Percentiles rank a stretch among this genome's conserved stretches.
phyloP scores from a whole-genome alignment of 2,329 filamentous ascomycete genomes.

The Decorospora gaudefroyi region DNA sequence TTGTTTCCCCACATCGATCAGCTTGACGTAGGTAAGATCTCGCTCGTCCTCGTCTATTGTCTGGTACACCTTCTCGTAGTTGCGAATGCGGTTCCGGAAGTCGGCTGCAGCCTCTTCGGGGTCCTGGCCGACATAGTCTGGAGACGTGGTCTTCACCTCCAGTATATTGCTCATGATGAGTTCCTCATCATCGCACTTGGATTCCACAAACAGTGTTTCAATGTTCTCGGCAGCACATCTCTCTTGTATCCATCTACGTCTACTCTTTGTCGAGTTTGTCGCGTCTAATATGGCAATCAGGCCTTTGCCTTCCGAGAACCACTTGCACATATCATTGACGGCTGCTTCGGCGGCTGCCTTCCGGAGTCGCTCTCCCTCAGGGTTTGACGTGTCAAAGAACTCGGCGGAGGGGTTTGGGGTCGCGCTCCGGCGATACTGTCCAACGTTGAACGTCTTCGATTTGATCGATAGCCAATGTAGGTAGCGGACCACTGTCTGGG shows the following conservation, averaged over 20 bases:
- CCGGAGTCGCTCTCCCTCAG: slow-evolving; percentile 86
- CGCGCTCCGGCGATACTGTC: slow-evolving; percentile 86
- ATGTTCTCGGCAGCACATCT: slow-evolving; percentile 74
- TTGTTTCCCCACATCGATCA: slow-evolving; percentile 93
- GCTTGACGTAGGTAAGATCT: slow-evolving; percentile 91
- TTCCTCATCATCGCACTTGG: slow-evolving; percentile 93
- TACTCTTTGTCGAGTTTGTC: slow-evolving; percentile 90
- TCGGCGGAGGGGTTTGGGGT: slow-evolving; percentile 89
- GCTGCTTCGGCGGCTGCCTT: slow-evolving; percentile 89
- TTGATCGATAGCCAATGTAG: slow-evolving; percentile 95
- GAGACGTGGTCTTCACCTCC: slow-evolving; percentile 95
- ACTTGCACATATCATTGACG: slow-evolving; percentile 88
- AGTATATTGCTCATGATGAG: slow-evolving; percentile 98
- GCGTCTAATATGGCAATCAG: slow-evolving; percentile 94
- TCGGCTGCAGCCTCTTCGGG: slow-evolving; percentile 88
- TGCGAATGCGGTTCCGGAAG: slow-evolving; percentile 90
- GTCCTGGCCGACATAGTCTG: slow-evolving; percentile 92
- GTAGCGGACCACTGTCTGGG: slow-evolving; percentile 65
- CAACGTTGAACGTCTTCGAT: slow-evolving; percentile 95
- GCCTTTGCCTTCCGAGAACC: slow-evolving; percentile 78
- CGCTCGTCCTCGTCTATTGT: slow-evolving; percentile 88
- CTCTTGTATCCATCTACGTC: slow-evolving; percentile 89
- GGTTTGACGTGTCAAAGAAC: slow-evolving; percentile 92
- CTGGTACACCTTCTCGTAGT: slow-evolving; percentile 97
- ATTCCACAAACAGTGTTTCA: slow-evolving; percentile 94